Base-by-base conservation (phyloP, 164 flowering plant genomes). In the Liquidambar formosana region DNA sequence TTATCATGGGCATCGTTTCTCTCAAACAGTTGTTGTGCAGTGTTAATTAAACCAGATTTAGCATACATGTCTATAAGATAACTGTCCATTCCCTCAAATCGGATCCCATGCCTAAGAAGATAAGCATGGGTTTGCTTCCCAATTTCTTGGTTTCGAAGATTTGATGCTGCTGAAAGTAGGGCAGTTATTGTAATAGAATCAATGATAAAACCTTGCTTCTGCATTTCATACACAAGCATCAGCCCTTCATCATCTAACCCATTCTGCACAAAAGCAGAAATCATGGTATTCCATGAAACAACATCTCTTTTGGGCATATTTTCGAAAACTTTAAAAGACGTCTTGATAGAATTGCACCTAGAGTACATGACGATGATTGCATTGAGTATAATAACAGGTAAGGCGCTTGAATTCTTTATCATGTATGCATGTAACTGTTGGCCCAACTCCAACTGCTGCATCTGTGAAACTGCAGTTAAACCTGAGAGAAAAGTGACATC, bases 261-360 rank as follows among this genome's bases (percentile, higher is more conserved):
- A 76, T 93, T 88, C 69, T 93, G 97, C 43, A 95, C 96, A 63
- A 86, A 80, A 49, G 92, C 84, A 72, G 87, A 76, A 48, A 89
- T 68, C 85, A 94, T 88, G 28, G 98, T 88, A 71, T 94, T 94
- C 97, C 98, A 94, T 3, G 98, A 85, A 38, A 94, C 92, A 65
- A 79, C 47, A 81, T 94, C 98, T 75, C 92, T 86, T 73, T 86
- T 87, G 0, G 15, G 18, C 98, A 94, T 95, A 45, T 65, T 77
- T 28, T 80, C 80, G 58, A 95, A 93, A 60, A 88, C 80, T 62
- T 78, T 67, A 38, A 87, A 88, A 13, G 94, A 83, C 21, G 73
- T 77, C 27, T 78, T 76, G 43, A 95, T 64, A 33, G 70, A 65
- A 73, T 76, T 78, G 74, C 96, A 93, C 82, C 89, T 89, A 0